Evolutionary conservation across 2,329 filamentous ascomycete genomes (phyloP).

Genomic region (Dactylellina parvicollis): DNA sequence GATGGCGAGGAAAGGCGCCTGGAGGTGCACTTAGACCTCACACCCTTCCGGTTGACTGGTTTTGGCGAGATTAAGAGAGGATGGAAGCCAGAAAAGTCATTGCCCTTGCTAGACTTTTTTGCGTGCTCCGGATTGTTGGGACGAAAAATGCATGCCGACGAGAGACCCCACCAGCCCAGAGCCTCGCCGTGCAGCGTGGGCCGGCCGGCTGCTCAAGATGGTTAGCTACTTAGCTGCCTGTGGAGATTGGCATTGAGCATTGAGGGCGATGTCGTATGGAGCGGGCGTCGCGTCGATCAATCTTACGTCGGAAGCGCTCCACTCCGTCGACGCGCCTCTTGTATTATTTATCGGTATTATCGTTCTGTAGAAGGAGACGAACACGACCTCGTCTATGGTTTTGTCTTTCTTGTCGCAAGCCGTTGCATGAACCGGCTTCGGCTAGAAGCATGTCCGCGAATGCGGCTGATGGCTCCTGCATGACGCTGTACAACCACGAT

Average conservation of each 20-base stretch:
- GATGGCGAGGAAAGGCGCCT: constrained; percentile 40
- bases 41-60: constrained; percentile 17
- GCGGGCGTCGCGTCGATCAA: constrained; percentile 37
- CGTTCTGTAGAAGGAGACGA: no score
- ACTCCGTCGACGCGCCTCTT: not conserved
- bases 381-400: not conserved
- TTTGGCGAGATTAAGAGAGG: constrained; percentile 35
- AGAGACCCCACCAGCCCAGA: not conserved
- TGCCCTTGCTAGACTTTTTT: constrained; percentile 1
- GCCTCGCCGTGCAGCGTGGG: not conserved
- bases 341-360: not conserved
- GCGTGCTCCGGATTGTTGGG: constrained; percentile 17
- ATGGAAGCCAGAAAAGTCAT: not conserved
- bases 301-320: not conserved
- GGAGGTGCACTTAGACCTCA: not conserved
- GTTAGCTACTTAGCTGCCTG: not conserved
- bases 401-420: not conserved
- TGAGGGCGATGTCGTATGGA: no score
- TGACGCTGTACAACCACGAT: constrained; percentile 38
- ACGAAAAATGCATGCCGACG: constrained; percentile 14
- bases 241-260: constrained; percentile 50
- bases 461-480: constrained; percentile 44
- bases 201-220: not conserved
- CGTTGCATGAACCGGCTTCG: constrained; percentile 1
- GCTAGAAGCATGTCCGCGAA: constrained; percentile 21